Base-by-base conservation (phyloP, 2,329 filamentous ascomycete genomes). In the Fusarium cyanostomum region DNA sequence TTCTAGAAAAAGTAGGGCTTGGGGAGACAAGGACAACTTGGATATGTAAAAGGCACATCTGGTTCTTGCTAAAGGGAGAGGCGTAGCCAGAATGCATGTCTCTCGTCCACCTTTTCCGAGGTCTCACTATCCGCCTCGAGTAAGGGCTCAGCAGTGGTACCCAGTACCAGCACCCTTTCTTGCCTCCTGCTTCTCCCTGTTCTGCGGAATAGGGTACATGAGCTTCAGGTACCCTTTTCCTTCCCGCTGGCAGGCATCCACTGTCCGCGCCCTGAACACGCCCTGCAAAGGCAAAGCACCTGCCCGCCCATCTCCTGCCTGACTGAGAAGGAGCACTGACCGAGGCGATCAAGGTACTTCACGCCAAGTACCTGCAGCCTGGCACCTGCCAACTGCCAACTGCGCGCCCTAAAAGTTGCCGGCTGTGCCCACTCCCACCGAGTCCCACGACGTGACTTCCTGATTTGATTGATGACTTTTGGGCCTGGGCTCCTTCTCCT, bases 371-470 rank as follows among this genome's bases (percentile, higher is more conserved):
- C 45, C 56, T 58, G 48, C 43, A 57, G 15, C 18, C 43, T 16
- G 55, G 49, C 54, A 59, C 50, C 63, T 60, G 48, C 61, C 59
- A 62, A 62, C 67, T 70, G 64, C 62, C 67, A 69, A 58, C 67
- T 69, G 43, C 52, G 45, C 51, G 48, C 61, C 55, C 57, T 52
- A 52, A 62, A 57, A 35, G 53, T 50, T 65, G 56, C 48, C 61
- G 38, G 54, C 68, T 66, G 68, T 69, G 59, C 59, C 64, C 64
- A 54, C 45, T 65, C 66, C 64, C 64, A 61, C 49, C 49, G 15
- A n/a, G n/a, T n/a, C n/a, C n/a, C 56, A 67, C 66, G 54, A 69
- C 64, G 64, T 66, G 67, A 69, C 64, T 70, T 68, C 59, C 64
- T 69, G 64, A 71, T 69, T 67, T 69, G 66, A 66, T 66, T 64